Base-by-base conservation (phyloP, 1,139 yeast species). In the Sugiyamaella grinbergsii region DNA sequence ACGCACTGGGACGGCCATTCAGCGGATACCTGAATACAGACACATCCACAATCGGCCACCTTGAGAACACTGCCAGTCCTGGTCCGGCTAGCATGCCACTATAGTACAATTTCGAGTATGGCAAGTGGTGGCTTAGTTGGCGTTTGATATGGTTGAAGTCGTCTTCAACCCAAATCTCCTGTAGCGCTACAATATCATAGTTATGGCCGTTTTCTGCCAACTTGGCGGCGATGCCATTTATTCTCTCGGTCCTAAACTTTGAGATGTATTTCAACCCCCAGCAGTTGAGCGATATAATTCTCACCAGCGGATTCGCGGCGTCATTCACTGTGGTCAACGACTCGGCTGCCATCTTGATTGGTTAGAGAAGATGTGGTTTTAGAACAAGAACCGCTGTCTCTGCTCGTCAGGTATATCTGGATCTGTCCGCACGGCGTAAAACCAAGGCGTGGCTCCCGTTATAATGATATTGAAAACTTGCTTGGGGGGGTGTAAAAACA, bases 31-130 rank as follows among this genome's bases (percentile, higher is more conserved):
- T 72, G 63, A 86, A 85, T 45, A 93, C 70, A 62, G 85, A 86
- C 0, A 96, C 81, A 26, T 83, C 80, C 47, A 78, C 82, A 29
- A 93, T 89, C 2, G 97, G 97, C 59, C 87, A 79, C 60, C 86
- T 83, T 7, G 96, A 87, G 45, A 94, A 68, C 4, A 93, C 74
- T 0, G 90, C 95, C 48, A 93, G 74, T 0, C 99, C 99, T 0
- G 98, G 98, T 0, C 99, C 99, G 0, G 95, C 72, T 3, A 93
- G 61, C 7, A 93, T 87, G 1, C 98, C 98, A 2, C 95, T 79
- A 58, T 79, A 81, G 70, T 85, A 93, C 51, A 78, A 73, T 56
- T 96, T 76, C 50, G 82, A 70, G 67, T 80, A 82, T 0, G 93
- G 94, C 60, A 79, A 85, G 41, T 66, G 67, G 0, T 62, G 60